Percentiles rank a stretch among this genome's conserved stretches.
Conservation (phyloP, 2,329 filamentous ascomycete genomes). For the Coniochaeta ligniaria region DNA sequence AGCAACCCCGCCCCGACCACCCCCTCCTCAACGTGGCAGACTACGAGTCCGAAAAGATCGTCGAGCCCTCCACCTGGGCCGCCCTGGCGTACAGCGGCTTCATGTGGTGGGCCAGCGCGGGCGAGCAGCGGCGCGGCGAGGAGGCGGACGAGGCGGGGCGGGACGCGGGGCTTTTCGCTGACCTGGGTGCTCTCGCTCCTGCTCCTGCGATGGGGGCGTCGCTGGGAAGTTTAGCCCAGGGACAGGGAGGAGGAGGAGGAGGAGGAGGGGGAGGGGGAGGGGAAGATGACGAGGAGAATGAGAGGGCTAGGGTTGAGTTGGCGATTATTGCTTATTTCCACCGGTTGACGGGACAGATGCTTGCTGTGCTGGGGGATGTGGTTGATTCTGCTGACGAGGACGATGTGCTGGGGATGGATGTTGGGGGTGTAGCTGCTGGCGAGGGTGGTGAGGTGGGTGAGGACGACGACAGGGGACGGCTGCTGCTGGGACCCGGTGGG, state of each 20-base stretch:
- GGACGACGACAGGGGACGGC: slow-evolving; percentile 14
- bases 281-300: slow-evolving; percentile 30
- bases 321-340: slow-evolving; percentile 78
- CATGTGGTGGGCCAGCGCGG: slow-evolving; percentile 86
- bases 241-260: slow-evolving; percentile 23
- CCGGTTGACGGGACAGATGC: slow-evolving; percentile 59
- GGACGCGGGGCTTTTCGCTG: slow-evolving; percentile 49
- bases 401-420: slow-evolving; percentile 20
- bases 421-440: slow-evolving; percentile 15
- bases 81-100: slow-evolving; percentile 74
- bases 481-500: slow-evolving; percentile 6
- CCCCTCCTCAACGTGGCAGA: slow-evolving; percentile 29
- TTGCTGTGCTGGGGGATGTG: slow-evolving; percentile 55
- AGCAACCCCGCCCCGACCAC: slow-evolving; percentile 6
- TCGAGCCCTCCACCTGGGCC: slow-evolving; percentile 61
- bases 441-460: slow-evolving; percentile 5
- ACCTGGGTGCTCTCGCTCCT: slow-evolving; percentile 31
- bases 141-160: slow-evolving; percentile 50
- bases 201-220: slow-evolving; percentile 20
- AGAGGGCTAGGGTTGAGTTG: slow-evolving; percentile 51
- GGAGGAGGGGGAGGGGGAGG: slow-evolving; percentile 33
- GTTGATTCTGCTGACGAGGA: slow-evolving; percentile 43
- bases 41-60: slow-evolving; percentile 45
- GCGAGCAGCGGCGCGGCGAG: slow-evolving; percentile 59
- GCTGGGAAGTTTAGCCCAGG: slow-evolving; percentile 19